Percentiles rank a stretch among this genome's conserved stretches.
These are phyloP conservation scores for Hanseniaspora lachancei DNA, from an alignment of 805 yeast genomes.

Conservation along the genomic window DNA sequence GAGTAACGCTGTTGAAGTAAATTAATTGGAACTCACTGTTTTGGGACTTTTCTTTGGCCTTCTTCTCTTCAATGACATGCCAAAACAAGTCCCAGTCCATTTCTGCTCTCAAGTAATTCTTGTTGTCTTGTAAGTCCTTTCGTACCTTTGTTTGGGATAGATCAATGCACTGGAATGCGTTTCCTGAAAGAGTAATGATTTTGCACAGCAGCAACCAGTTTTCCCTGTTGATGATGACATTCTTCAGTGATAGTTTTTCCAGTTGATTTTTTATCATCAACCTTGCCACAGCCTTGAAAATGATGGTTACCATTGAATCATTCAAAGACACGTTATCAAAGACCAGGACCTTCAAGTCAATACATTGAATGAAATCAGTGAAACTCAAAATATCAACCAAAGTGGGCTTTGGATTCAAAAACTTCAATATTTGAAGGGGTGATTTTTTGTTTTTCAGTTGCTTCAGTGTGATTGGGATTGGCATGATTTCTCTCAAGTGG, in stretches of 20 bases:
- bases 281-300: constrained; percentile 29
- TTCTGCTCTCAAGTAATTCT: constrained; percentile 42
- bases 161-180: constrained; percentile 46
- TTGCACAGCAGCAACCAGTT: constrained; percentile 76
- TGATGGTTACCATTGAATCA: constrained; percentile 58
- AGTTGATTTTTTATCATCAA: constrained; percentile 58
- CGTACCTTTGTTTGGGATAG: constrained; percentile 48
- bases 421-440: constrained; percentile 34
- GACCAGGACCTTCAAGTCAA: constrained; percentile 49
- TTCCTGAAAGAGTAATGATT: constrained; percentile 48
- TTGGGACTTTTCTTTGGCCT: neutral
- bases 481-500: constrained; percentile 79
- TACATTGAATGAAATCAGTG: constrained; percentile 75
- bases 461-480: constrained; percentile 77
- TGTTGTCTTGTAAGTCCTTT: constrained; percentile 18
- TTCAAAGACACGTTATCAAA: constrained; percentile 70
- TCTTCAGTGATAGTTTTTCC: constrained; percentile 62
- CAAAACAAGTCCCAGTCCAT: constrained; percentile 75
- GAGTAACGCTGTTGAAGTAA: constrained; percentile 13
- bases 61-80: constrained; percentile 8
- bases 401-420: constrained; percentile 81
- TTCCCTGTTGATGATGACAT: constrained; percentile 54
- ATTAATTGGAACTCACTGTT: constrained; percentile 1
- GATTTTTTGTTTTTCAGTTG: constrained; percentile 68
- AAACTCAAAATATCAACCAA: constrained; percentile 77